Base-by-base conservation (phyloP, 495 filamentous ascomycete species). In the Penicillium manginii region DNA sequence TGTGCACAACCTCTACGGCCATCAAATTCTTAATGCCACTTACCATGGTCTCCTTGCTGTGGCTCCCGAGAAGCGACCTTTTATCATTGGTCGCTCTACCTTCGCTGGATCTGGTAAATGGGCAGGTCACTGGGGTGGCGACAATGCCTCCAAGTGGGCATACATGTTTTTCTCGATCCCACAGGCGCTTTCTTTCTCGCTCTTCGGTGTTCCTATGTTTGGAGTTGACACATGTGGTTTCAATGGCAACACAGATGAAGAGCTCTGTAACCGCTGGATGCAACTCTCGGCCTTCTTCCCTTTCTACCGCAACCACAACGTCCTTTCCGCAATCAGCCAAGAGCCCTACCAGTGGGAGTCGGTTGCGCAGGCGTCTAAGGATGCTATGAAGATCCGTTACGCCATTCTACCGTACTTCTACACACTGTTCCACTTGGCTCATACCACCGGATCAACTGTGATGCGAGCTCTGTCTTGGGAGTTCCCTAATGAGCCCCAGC, bases 131-230 rank as follows among this genome's bases (percentile, higher is more conserved):
- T 96, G 91, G 91, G 91, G 91, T 14, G 91, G 91, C 10, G 91
- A 96, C 67, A 96, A 96, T 65, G 74, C 75, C 39, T 86, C 85
- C 4, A 75, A 80, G 14, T 94, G 86, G 83, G 74, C 77, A 3
- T 86, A 81, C 56, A 86, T 93, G 85, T 88, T 76, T 73, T 89
- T 91, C 69, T 86, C 86, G 26, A 96, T 96, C 66, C 83, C 90
- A 0, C 91, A 96, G 69, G 91, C 89, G 0, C 73, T 96, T 0
- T 87, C 85, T 2, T 93, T 92, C 76, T 86, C 84, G 5, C 81
- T 96, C 7, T 93, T 92, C 59, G 91, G 90, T 47, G 87, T 96
- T 15, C 91, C 91, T 7, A 93, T 96, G 90, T 93, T 94, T 58
- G 91, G 91, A 12, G 84, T 86, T 7, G 90, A 92, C 58, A 88